Evolutionary conservation across 192 early-diverging fungal genomes (phyloP).

Genomic region (Blastocladiella britannica): DNA sequence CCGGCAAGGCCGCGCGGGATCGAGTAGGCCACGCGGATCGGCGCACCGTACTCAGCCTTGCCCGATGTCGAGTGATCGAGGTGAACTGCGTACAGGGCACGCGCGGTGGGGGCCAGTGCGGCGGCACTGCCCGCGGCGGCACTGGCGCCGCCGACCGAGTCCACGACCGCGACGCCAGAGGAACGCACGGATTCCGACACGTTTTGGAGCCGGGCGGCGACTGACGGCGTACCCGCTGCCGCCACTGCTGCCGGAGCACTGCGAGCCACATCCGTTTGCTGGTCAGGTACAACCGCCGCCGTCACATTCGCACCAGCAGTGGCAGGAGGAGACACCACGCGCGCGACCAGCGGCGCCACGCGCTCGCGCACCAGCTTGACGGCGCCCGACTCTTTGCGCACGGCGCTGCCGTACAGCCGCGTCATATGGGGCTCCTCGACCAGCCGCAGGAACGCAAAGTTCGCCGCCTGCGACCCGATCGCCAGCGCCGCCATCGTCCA

Average conservation of each 20-base stretch:
- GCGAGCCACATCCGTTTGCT: too few species aligned
- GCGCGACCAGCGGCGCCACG: neutral
- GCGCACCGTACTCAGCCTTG: neutral
- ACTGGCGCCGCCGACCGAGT: neutral
- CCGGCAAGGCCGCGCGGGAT: too few species aligned
- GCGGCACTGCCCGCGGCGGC: neutral
- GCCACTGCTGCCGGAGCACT: too few species aligned
- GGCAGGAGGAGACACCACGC: neutral
- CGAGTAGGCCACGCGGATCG: neutral
- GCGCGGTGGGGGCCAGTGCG: neutral
- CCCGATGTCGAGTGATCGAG: too few species aligned
- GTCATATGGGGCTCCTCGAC: constrained; percentile 88
- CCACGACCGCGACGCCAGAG: neutral
- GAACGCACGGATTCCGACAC: neutral
- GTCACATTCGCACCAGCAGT: neutral
- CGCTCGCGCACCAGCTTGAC: constrained; percentile 19
- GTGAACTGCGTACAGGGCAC: too few species aligned
- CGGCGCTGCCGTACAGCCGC: constrained; percentile 60
- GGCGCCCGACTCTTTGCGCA: constrained; percentile 65
- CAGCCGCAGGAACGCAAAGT: constrained; percentile 62
- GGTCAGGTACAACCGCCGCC: neutral
- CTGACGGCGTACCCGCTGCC: neutral
- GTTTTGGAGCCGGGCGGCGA: neutral
- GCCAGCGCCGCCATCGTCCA: constrained; percentile 68
- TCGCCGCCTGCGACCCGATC: constrained; percentile 58